Evolutionary conservation across 345 rosid genomes (phyloP).

Genomic region (Populus alba): DNA sequence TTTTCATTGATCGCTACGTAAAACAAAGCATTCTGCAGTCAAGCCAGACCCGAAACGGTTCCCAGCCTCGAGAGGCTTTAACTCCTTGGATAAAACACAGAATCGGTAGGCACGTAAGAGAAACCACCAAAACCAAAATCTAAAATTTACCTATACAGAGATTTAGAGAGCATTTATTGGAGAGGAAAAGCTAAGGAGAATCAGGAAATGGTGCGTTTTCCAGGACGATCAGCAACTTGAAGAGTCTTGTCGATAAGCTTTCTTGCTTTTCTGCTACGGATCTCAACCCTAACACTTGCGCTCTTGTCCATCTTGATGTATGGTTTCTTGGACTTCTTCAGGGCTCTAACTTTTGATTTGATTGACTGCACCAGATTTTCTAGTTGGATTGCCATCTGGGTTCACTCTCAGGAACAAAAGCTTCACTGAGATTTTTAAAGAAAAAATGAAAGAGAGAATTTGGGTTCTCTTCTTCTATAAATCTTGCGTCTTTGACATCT

Average conservation of each 20-base stretch:
- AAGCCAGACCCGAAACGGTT: conserved; percentile 25
- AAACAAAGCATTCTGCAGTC: neutral
- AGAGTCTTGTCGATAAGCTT: conserved; percentile 79
- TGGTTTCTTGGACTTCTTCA: conserved; percentile 58
- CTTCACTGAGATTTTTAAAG: neutral
- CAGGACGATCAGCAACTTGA: conserved; percentile 73
- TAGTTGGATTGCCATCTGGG: conserved; percentile 60
- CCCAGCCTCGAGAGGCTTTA: neutral
- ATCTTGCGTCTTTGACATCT: neutral
- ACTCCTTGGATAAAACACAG: neutral
- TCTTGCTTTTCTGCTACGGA: conserved; percentile 81
- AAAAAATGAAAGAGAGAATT: neutral
- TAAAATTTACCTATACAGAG: neutral
- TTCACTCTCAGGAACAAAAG: neutral
- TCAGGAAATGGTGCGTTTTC: conserved; percentile 50
- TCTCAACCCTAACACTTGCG: conserved; percentile 89
- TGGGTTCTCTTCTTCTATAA: neutral
- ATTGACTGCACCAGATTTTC: conserved; percentile 78
- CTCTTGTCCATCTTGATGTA: conserved; percentile 90
- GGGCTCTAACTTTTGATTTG: conserved; percentile 72
- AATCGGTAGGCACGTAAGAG: conserved; percentile 5
- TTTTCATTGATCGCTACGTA: neutral
- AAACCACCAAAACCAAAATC: neutral
- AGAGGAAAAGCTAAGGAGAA: neutral
- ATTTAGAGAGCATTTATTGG: neutral